Evolutionary conservation across 163 green algal species (phyloP).

Genomic region (Volvox carteri): DNA sequence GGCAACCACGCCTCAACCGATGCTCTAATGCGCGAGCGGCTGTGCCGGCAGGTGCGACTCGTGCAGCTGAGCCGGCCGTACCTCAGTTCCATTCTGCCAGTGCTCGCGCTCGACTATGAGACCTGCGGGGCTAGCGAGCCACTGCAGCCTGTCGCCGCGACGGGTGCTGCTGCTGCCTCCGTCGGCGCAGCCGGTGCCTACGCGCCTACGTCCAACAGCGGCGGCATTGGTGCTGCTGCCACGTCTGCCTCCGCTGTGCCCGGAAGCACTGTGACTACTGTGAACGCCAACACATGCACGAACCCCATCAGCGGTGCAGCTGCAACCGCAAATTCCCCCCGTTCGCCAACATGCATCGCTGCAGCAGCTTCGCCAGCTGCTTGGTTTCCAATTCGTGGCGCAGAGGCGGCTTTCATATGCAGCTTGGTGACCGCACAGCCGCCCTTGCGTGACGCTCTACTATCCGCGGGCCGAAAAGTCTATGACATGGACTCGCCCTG

Average conservation of each 20-base stretch:
- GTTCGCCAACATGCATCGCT: background rate
- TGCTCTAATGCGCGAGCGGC: background rate
- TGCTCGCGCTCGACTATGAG: slow-evolving; percentile 20
- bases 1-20: background rate
- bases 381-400: slow-evolving; percentile 25
- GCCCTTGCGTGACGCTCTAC: background rate
- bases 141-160: background rate
- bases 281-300: background rate
- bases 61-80: slow-evolving; percentile 32
- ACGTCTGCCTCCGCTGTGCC: background rate
- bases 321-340: no score
- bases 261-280: background rate
- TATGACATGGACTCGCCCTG: background rate
- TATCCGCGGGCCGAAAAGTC: background rate
- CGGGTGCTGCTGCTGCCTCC: background rate
- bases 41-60: slow-evolving; percentile 39
- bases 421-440: background rate
- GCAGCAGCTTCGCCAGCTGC: background rate
- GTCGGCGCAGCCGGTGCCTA: background rate
- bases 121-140: background rate
- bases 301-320: background rate
- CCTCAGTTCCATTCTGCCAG: background rate
- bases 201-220: background rate
- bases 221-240: background rate
- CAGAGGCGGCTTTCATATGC: slow-evolving; percentile 7